These are phyloP conservation scores for Arabidopsis suecica DNA, from an alignment of 345 rosid genomes.

Conservation along the genomic window DNA sequence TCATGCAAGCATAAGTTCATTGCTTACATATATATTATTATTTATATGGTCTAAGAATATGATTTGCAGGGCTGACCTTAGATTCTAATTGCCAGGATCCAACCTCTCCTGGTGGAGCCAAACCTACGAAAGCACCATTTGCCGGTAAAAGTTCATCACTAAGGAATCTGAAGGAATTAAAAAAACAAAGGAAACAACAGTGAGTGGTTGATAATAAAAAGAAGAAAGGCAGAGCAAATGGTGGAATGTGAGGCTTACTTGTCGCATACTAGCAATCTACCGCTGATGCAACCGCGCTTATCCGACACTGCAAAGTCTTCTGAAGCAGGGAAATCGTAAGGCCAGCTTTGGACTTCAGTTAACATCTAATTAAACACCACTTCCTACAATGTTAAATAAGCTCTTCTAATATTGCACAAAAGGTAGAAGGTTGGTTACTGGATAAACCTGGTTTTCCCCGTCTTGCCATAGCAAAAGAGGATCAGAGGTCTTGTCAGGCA, in stretches of 20 bases:
- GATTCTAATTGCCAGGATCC: constrained; percentile 91
- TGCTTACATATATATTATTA: neutral
- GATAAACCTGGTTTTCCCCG: constrained; percentile 71
- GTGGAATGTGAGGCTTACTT: constrained; percentile 48
- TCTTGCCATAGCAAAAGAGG: constrained; percentile 73
- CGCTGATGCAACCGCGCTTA: constrained; percentile 66
- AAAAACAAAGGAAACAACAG: neutral
- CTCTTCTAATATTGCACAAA: neutral
- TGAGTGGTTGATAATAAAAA: neutral
- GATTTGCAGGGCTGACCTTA: constrained; percentile 48
- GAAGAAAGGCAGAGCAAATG: constrained; percentile 22
- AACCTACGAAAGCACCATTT: constrained; percentile 67
- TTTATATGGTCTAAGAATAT: neutral
- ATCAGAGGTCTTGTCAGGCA: constrained; percentile 42
- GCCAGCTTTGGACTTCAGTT: constrained; percentile 77
- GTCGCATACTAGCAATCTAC: constrained; percentile 67
- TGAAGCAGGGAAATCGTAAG: constrained; percentile 73
- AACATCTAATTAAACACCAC: constrained; percentile 50
- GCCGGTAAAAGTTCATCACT: constrained; percentile 50
- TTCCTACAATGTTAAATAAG: constrained; percentile 7
- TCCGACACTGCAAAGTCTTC: constrained; percentile 59
- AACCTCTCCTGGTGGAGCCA: constrained; percentile 75
- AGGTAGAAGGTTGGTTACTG: neutral
- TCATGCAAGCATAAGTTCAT: constrained; percentile 9
- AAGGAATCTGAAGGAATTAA: constrained; percentile 2